Evolutionary conservation across 306 rosid species (phyloP).

Genomic region (Crataegus laevigata): DNA sequence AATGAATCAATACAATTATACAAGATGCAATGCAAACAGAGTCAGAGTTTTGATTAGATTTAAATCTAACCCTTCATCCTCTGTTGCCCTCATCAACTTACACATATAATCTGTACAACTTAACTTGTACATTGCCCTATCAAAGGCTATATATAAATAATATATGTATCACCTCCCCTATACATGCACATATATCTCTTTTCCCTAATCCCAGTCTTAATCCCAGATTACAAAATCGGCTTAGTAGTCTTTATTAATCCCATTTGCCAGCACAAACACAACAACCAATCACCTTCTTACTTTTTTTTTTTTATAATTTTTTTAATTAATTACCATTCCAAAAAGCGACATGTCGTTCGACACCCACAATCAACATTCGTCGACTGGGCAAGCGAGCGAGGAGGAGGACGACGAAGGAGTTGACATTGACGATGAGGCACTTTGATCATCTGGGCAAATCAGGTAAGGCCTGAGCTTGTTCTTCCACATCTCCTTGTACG

Average conservation of each 20-base stretch:
- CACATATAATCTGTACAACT: not conserved
- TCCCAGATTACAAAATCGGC: not conserved
- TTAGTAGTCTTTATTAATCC: not conserved
- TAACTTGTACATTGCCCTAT: not conserved
- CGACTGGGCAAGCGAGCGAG: not conserved
- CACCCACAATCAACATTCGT: not conserved
- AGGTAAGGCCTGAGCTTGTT: conserved; percentile 36
- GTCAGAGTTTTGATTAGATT: not conserved
- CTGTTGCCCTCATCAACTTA: not conserved
- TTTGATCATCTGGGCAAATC: not conserved
- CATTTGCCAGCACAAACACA: not conserved
- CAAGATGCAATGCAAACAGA: not conserved
- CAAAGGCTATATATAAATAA: not conserved
- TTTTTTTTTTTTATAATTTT: not conserved
- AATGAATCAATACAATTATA: not conserved
- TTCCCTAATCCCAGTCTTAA: not conserved
- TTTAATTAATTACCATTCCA: not conserved
- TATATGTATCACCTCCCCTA: not conserved
- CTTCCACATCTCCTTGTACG: conserved; percentile 32
- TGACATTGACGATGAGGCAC: not conserved
- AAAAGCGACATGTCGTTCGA: not conserved
- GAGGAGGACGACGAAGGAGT: not conserved
- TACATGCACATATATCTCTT: not conserved
- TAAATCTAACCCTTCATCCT: not conserved
- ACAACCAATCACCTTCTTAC: not conserved